Evolutionary conservation across 2,329 filamentous ascomycete genomes (phyloP).

Genomic region (Neurospora crassa): DNA sequence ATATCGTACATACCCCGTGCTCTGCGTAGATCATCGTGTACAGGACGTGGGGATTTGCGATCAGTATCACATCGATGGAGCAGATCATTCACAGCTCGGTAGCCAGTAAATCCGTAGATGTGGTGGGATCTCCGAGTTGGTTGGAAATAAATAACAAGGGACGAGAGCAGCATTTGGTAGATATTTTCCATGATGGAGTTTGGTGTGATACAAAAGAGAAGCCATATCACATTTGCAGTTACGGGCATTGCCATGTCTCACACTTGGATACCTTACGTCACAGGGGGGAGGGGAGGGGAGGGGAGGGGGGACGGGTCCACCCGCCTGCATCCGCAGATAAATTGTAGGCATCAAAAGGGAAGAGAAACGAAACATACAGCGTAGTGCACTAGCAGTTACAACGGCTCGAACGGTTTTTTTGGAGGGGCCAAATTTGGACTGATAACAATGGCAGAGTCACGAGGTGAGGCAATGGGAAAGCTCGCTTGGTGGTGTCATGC

Average conservation of each 20-base stretch:
- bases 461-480: background rate
- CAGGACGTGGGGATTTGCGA: background rate
- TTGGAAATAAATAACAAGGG: background rate
- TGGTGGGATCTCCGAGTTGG: background rate
- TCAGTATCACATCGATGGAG: background rate
- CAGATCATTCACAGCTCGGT: background rate
- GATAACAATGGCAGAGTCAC: background rate
- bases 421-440: background rate
- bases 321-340: background rate
- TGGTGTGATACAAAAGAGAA: background rate
- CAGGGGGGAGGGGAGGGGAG: background rate
- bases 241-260: background rate
- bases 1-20: background rate
- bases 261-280: background rate
- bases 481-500: background rate
- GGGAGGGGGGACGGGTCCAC: background rate
- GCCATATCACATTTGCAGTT: background rate
- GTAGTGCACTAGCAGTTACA: background rate
- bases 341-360: background rate
- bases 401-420: background rate
- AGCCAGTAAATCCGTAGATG: background rate
- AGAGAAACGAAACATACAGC: background rate
- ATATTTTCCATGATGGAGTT: background rate
- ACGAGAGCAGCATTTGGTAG: background rate
- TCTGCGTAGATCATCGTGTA: background rate